These are phyloP conservation scores for Grigorovia yakushimaensis DNA, from an alignment of 805 yeast genomes.

Conservation along the genomic window DNA sequence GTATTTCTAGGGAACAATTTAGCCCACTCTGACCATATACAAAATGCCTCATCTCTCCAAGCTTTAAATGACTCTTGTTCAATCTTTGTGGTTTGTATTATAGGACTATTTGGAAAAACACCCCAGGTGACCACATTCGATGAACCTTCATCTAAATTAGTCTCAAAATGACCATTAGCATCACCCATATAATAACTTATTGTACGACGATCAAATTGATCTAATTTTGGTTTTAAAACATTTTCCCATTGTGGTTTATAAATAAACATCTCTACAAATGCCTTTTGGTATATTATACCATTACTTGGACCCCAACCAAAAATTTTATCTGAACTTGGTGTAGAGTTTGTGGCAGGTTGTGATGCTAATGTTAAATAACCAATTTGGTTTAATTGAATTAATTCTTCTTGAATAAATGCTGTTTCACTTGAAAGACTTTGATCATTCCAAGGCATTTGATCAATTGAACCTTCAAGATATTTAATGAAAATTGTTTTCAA, in stretches of 20 bases:
- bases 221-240: slow-evolving; percentile 43
- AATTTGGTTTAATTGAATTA: slow-evolving; percentile 62
- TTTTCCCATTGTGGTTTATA: slow-evolving; percentile 60
- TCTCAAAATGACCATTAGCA: slow-evolving; percentile 42
- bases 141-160: slow-evolving; percentile 46
- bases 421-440: slow-evolving; percentile 81
- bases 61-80: slow-evolving; percentile 89
- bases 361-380: slow-evolving; percentile 86
- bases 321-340: slow-evolving; percentile 68
- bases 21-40: slow-evolving; percentile 89
- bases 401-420: slow-evolving; percentile 82
- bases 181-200: slow-evolving; percentile 74
- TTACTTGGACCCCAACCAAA: slow-evolving; percentile 96
- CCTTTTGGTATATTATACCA: slow-evolving; percentile 86
- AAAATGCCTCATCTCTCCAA: slow-evolving; percentile 93
- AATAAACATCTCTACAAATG: slow-evolving; percentile 87
- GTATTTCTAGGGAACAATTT: slow-evolving; percentile 51
- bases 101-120: slow-evolving; percentile 83
- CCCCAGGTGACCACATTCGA: slow-evolving; percentile 97
- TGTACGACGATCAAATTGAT: slow-evolving; percentile 30
- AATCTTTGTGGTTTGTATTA: slow-evolving; percentile 83
- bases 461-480: slow-evolving; percentile 65
- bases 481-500: slow-evolving; percentile 56
- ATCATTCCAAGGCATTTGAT: slow-evolving; percentile 87
- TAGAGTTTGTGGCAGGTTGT: slow-evolving; percentile 87